phyloP scores from a whole-genome alignment of 495 filamentous ascomycete genomes.

The Penicillium canariense region DNA sequence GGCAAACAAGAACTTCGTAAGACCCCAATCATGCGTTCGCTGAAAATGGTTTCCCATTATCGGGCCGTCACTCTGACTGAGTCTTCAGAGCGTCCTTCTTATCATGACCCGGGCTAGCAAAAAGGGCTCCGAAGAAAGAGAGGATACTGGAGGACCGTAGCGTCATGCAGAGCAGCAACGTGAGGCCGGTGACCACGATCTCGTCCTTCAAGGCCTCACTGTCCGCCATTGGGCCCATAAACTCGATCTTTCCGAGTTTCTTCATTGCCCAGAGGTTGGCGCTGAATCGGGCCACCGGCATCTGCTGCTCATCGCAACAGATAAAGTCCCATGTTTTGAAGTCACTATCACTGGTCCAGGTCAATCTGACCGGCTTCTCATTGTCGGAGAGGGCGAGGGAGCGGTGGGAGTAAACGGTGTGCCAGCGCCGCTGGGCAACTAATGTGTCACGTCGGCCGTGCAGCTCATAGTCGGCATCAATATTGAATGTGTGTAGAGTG shows the following conservation, averaged over 20 bases:
- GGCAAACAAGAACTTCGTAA: no score
- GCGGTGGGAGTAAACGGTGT: conserved; percentile 32
- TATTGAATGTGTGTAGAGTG: conserved; percentile 24
- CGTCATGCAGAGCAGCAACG: conserved; percentile 30
- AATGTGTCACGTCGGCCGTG: conserved; percentile 24
- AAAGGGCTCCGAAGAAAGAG: background rate
- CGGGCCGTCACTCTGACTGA: no score
- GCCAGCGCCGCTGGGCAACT: conserved; percentile 29
- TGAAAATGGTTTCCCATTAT: no score
- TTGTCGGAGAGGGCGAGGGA: conserved; percentile 22
- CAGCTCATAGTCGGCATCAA: conserved; percentile 30
- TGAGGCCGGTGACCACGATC: conserved; percentile 33
- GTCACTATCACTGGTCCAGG: conserved; percentile 28
- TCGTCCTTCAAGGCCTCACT: conserved; percentile 27
- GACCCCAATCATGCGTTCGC: no score
- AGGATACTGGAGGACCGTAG: conserved; percentile 5
- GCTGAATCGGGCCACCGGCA: conserved; percentile 29
- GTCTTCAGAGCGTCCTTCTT: no score
- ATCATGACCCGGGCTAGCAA: conserved; percentile 1
- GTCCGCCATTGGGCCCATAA: conserved; percentile 23
- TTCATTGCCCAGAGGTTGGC: conserved; percentile 27
- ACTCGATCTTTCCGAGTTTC: conserved; percentile 31
- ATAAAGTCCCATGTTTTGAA: conserved; percentile 39
- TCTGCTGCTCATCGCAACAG: conserved; percentile 29
- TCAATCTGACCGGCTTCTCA: conserved; percentile 25